These are phyloP conservation scores for Lepraria neglecta DNA, from an alignment of 495 filamentous ascomycete genomes.

Conservation along the genomic window DNA sequence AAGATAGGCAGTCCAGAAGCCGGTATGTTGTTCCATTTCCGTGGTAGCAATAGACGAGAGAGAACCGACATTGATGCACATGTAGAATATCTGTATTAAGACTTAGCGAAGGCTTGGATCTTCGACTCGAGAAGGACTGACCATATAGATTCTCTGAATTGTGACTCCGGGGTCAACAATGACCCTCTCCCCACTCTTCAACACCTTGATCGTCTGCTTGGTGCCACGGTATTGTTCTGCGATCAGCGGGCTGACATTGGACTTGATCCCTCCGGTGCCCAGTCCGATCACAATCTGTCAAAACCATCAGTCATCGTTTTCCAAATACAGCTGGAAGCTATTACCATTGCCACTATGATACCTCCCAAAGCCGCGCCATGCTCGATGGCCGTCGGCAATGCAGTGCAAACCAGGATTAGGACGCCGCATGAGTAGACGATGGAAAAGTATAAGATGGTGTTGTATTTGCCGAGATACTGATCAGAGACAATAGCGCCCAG, in stretches of 20 bases:
- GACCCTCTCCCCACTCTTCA: slow-evolving; percentile 62
- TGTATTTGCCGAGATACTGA: slow-evolving; percentile 61
- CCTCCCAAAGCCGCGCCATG: slow-evolving; percentile 45
- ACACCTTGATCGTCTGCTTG: slow-evolving; percentile 47
- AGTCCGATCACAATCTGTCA: slow-evolving; percentile 39
- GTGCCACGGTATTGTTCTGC: slow-evolving; percentile 69
- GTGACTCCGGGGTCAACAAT: slow-evolving; percentile 71
- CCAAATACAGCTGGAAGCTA: not conserved
- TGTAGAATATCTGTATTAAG: slow-evolving; percentile 49
- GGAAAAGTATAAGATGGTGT: slow-evolving; percentile 57
- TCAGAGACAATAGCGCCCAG: slow-evolving; percentile 67
- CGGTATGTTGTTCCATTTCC: slow-evolving; percentile 60
- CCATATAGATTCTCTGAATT: slow-evolving; percentile 66
- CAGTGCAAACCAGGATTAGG: slow-evolving; percentile 45
- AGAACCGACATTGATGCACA: slow-evolving; percentile 71
- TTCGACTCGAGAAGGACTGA: not conserved
- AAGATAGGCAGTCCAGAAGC: slow-evolving; percentile 70
- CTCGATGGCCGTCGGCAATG: slow-evolving; percentile 41
- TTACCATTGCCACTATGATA: slow-evolving; percentile 43
- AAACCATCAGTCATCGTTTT: not conserved
- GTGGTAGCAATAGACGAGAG: slow-evolving; percentile 58
- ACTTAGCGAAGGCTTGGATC: not conserved
- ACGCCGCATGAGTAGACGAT: slow-evolving; percentile 44
- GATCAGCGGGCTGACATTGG: slow-evolving; percentile 52
- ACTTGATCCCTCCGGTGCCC: slow-evolving; percentile 69